Conservation (phyloP, 2,329 filamentous ascomycete species). For the Ustilaginoidea virens region DNA sequence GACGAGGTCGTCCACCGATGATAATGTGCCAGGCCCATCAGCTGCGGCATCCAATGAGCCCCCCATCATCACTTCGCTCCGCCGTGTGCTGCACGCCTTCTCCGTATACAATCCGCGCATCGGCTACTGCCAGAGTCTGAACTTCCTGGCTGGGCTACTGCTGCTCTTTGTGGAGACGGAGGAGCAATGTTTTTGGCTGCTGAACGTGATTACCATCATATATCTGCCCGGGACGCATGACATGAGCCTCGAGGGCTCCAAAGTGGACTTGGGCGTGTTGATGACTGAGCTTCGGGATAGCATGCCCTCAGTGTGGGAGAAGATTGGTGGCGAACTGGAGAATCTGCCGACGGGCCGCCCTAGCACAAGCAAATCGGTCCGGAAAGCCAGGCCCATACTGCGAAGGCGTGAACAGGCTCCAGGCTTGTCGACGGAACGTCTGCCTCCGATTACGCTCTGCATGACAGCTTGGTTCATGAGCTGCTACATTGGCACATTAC, state of each 20-base stretch:
- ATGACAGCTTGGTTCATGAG: constrained; percentile 98
- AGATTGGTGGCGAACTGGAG: constrained; percentile 69
- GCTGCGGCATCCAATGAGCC: constrained; percentile 41
- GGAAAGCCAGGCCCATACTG: constrained; percentile 22
- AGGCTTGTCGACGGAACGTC: constrained; percentile 31
- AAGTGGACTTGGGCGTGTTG: constrained; percentile 84
- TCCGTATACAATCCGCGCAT: constrained; percentile 81
- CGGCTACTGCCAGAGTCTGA: constrained; percentile 90
- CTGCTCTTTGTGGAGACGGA: constrained; percentile 78
- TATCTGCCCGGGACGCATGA: constrained; percentile 89
- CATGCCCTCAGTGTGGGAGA: constrained; percentile 72
- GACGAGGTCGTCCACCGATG: constrained; percentile 16
- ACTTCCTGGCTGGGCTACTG: constrained; percentile 82
- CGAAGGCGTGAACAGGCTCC: constrained; percentile 22
- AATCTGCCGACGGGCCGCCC: constrained; percentile 23
- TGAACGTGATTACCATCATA: constrained; percentile 79
- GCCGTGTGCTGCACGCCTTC: constrained; percentile 78
- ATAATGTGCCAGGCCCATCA: constrained; percentile 19
- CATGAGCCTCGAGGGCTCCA: constrained; percentile 76
- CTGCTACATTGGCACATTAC: constrained; percentile 82
- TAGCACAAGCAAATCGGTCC: constrained; percentile 19
- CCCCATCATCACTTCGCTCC: constrained; percentile 63
- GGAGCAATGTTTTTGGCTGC: constrained; percentile 82
- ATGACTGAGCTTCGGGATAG: constrained; percentile 76
- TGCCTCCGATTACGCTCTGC: constrained; percentile 82